phyloP scores from a whole-genome alignment of 176 grass and related monocot genomes.

The Musa schizocarpa region DNA sequence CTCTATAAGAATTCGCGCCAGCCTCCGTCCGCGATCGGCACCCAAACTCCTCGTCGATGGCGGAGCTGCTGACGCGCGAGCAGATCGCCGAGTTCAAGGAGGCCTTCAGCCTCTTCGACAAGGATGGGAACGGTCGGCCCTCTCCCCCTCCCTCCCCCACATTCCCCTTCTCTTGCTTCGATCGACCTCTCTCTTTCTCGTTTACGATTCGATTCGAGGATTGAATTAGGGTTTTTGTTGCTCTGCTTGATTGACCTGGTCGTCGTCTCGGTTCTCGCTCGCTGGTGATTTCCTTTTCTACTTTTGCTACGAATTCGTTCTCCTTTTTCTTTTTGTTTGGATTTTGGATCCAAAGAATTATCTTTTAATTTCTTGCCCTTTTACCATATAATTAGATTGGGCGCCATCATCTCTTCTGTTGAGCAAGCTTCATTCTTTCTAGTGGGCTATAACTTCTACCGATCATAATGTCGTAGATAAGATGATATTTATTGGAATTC shows the following conservation, averaged over 20 bases:
- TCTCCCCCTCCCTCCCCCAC: too few relatives aligned
- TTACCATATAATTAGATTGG: neutral
- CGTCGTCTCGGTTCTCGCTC: neutral
- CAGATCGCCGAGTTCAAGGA: slow-evolving; percentile 94
- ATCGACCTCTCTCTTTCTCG: neutral
- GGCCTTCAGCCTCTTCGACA: slow-evolving; percentile 95
- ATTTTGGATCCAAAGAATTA: neutral
- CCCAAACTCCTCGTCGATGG: neutral
- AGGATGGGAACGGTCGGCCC: slow-evolving; percentile 68
- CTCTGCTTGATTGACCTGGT: neutral
- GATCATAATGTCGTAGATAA: too few relatives aligned
- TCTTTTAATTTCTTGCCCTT: neutral
- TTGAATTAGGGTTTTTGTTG: neutral
- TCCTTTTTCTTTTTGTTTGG: neutral
- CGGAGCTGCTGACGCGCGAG: neutral
- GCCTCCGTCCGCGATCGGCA: too few relatives aligned
- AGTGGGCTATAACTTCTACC: neutral
- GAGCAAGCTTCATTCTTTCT: neutral
- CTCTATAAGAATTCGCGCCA: too few relatives aligned
- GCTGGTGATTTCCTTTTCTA: neutral
- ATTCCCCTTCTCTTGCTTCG: neutral
- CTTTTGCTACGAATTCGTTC: neutral
- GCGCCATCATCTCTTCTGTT: neutral
- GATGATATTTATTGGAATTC: too few relatives aligned
- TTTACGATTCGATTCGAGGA: neutral